Conservation (phyloP, 2,329 filamentous ascomycete genomes). For the Arthrobotrys entomopaga region DNA sequence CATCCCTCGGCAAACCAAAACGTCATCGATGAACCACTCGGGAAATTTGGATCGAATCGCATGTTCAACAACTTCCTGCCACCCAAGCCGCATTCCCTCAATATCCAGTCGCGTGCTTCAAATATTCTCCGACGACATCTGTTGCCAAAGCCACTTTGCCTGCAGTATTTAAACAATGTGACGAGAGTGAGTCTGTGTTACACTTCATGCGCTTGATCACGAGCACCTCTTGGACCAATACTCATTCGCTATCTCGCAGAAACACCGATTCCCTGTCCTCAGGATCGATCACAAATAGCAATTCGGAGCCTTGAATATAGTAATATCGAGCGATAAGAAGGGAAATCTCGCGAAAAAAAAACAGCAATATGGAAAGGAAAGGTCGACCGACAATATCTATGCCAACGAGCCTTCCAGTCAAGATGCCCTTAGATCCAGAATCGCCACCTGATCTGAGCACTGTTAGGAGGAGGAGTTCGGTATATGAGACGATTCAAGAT, state of each 20-base stretch:
- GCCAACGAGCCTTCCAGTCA: conserved; percentile 29
- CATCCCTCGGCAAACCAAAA: conserved; percentile 50
- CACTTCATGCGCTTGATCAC: conserved; percentile 20
- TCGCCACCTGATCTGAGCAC: conserved; percentile 13
- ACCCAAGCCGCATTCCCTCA: conserved; percentile 17
- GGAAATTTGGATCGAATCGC: conserved; percentile 43
- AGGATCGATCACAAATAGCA: conserved; percentile 20
- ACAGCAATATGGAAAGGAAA: conserved; percentile 26
- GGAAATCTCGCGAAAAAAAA: conserved; percentile 11
- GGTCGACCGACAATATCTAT: conserved; percentile 33
- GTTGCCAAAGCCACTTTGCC: conserved; percentile 10
- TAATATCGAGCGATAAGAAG: conserved; percentile 11
- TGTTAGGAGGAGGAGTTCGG: conserved; percentile 42
- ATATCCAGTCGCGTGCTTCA: conserved; percentile 30
- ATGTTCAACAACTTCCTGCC: conserved; percentile 22
- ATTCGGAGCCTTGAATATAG: background rate
- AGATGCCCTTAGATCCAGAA: conserved; percentile 21
- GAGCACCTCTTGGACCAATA: conserved; percentile 21
- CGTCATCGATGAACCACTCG: conserved; percentile 44
- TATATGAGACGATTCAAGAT: conserved; percentile 50
- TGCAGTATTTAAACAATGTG: conserved; percentile 41
- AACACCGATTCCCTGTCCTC: conserved; percentile 26
- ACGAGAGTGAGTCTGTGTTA: conserved; percentile 40
- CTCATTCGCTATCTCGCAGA: conserved; percentile 27
- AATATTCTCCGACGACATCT: conserved; percentile 37